A percentile compares a stretch with the other conserved stretches of the same genome.
Conservation (phyloP, 225 moss, liverwort and hornwort genomes). For the Physcomitrellopsis africana region DNA sequence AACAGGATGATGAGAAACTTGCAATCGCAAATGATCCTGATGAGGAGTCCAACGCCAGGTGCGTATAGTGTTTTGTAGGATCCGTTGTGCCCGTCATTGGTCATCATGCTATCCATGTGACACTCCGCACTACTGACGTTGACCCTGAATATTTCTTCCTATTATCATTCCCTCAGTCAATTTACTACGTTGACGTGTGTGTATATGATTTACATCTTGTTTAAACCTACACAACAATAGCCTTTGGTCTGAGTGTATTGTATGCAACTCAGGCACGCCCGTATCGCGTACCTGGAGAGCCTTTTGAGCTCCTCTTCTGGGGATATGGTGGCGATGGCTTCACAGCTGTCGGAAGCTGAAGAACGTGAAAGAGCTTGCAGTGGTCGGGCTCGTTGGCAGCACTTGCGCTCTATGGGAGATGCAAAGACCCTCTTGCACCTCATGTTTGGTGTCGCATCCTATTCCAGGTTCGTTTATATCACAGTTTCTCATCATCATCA, state of each 20-base stretch:
- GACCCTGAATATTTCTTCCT: not conserved
- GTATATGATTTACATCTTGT: not conserved
- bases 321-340: conserved; percentile 81
- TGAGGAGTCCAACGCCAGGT: conserved; percentile 53
- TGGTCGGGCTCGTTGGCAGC: conserved; percentile 89
- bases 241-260: not conserved
- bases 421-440: conserved; percentile 80
- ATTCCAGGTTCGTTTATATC: conserved; percentile 30
- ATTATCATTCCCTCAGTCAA: not conserved
- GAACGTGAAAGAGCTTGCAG: conserved; percentile 78
- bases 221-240: not conserved
- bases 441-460: conserved; percentile 70
- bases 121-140: not conserved
- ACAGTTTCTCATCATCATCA: not conserved
- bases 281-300: conserved; percentile 75
- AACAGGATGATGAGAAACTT: conserved; percentile 55
- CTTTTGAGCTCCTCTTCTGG: conserved; percentile 79
- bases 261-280: conserved; percentile 53
- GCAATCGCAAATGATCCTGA: conserved; percentile 47
- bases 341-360: conserved; percentile 97
- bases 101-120: not conserved
- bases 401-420: conserved; percentile 83
- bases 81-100: not conserved
- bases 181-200: too few species aligned
- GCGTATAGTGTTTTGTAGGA: not conserved